Conservation (phyloP, 805 yeast genomes). For the Zygosaccharomyces gambellarensis region DNA sequence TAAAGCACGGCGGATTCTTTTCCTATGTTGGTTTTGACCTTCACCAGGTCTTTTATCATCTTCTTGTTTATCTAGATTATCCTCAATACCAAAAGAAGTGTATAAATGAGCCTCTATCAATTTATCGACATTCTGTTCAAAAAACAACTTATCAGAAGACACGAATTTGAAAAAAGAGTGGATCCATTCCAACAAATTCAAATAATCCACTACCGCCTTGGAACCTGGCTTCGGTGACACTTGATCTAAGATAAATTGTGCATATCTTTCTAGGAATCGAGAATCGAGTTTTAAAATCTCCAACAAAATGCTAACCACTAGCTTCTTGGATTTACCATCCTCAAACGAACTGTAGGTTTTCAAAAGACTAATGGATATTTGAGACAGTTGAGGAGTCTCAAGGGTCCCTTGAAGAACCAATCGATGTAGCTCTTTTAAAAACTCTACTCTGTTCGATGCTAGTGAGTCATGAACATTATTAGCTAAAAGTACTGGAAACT, state of each 20-base stretch:
- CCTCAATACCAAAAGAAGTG: constrained; percentile 28
- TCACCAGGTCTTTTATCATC: constrained; percentile 17
- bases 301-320: constrained; percentile 40
- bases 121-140: constrained; percentile 33
- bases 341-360: constrained; percentile 48
- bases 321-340: constrained; percentile 45
- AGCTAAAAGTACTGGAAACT: constrained; percentile 19
- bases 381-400: constrained; percentile 25
- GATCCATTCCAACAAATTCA: constrained; percentile 57
- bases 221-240: constrained; percentile 33
- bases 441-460: constrained; percentile 25
- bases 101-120: constrained; percentile 40
- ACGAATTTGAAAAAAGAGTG: constrained; percentile 34
- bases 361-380: constrained; percentile 38
- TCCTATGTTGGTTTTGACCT: constrained; percentile 37
- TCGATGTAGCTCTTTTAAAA: constrained; percentile 23
- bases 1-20: constrained; percentile 37
- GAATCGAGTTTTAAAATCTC: constrained; percentile 34
- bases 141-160: constrained; percentile 20
- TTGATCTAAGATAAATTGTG: constrained; percentile 37
- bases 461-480: constrained; percentile 22
- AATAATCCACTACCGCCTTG: constrained; percentile 53
- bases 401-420: constrained; percentile 17
- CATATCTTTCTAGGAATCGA: constrained; percentile 36
- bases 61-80: constrained; percentile 26